These are phyloP conservation scores for Medicago arabica DNA, from an alignment of 306 rosid genomes.

Conservation along the genomic window DNA sequence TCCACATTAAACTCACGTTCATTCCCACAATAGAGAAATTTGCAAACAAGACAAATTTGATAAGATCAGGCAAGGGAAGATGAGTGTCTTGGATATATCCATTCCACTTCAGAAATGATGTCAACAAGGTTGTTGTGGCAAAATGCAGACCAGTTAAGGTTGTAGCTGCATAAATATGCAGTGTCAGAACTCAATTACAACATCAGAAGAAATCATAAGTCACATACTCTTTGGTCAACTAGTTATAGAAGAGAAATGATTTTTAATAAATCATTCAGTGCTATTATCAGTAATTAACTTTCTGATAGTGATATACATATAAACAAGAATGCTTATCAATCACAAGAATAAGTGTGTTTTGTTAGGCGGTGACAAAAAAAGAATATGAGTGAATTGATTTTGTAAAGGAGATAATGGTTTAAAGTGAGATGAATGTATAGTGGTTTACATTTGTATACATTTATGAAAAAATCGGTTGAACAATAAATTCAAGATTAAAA, in stretches of 20 bases:
- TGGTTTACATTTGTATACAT: too few species aligned
- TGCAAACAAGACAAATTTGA: constrained; percentile 76
- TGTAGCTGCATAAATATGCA: constrained; percentile 62
- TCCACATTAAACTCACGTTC: constrained; percentile 92
- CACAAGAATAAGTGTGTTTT: not conserved
- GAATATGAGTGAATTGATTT: too few species aligned
- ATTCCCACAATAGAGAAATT: constrained; percentile 86
- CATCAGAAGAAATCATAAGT: constrained; percentile 7
- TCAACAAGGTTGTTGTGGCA: constrained; percentile 73
- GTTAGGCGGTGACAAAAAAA: too few species aligned
- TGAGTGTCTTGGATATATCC: constrained; percentile 76
- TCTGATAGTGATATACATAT: too few species aligned
- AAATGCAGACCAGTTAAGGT: constrained; percentile 84
- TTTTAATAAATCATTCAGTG: not conserved
- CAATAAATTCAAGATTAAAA: too few species aligned
- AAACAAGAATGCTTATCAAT: not conserved
- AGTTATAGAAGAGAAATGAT: not conserved
- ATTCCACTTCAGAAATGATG: constrained; percentile 56
- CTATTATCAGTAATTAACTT: not conserved
- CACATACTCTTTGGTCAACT: not conserved
- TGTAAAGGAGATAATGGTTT: too few species aligned
- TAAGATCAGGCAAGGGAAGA: constrained; percentile 68
- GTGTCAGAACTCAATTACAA: constrained; percentile 30
- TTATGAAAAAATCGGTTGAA: too few species aligned
- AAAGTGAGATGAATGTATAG: too few species aligned